phyloP scores from a whole-genome alignment of 2,329 filamentous ascomycete species.

The Raffaelea albimanens region DNA sequence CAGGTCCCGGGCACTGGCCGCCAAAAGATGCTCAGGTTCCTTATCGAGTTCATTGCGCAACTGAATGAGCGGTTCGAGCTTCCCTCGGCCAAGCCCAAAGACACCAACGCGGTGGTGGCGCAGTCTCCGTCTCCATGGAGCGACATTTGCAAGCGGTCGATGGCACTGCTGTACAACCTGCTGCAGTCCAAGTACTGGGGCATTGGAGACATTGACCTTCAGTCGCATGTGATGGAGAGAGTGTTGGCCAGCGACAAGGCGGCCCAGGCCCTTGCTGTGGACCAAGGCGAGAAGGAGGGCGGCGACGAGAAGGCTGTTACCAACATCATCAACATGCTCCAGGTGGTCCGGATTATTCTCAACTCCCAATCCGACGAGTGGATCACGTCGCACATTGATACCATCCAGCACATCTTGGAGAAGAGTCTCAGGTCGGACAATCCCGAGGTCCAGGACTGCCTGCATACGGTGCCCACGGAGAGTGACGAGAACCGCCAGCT shows the following conservation, averaged over 20 bases:
- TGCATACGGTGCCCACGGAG: conserved; percentile 65
- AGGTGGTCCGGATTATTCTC: conserved; percentile 82
- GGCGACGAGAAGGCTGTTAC: conserved; percentile 74
- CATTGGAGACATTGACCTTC: conserved; percentile 83
- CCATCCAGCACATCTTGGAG: conserved; percentile 80
- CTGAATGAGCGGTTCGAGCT: conserved; percentile 77
- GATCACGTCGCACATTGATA: conserved; percentile 68
- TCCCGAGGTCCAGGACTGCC: conserved; percentile 84
- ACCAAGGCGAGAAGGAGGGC: conserved; percentile 57
- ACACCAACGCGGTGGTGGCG: conserved; percentile 33
- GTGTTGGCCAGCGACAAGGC: conserved; percentile 78
- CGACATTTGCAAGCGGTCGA: conserved; percentile 78
- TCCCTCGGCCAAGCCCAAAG: conserved; percentile 58
- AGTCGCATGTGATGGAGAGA: conserved; percentile 80
- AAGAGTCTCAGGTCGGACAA: conserved; percentile 84
- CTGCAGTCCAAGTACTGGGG: conserved; percentile 84
- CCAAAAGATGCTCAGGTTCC: conserved; percentile 81
- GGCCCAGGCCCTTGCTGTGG: conserved; percentile 45
- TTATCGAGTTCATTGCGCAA: conserved; percentile 89
- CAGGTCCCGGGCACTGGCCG: conserved; percentile 58
- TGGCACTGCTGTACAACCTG: conserved; percentile 73
- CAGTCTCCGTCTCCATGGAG: conserved; percentile 43
- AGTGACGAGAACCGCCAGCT: conserved; percentile 62
- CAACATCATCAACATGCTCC: conserved; percentile 85
- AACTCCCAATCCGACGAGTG: conserved; percentile 85